Evolutionary conservation across 495 filamentous ascomycete species (phyloP).

Genomic region (Staphylotrichum longicolle): DNA sequence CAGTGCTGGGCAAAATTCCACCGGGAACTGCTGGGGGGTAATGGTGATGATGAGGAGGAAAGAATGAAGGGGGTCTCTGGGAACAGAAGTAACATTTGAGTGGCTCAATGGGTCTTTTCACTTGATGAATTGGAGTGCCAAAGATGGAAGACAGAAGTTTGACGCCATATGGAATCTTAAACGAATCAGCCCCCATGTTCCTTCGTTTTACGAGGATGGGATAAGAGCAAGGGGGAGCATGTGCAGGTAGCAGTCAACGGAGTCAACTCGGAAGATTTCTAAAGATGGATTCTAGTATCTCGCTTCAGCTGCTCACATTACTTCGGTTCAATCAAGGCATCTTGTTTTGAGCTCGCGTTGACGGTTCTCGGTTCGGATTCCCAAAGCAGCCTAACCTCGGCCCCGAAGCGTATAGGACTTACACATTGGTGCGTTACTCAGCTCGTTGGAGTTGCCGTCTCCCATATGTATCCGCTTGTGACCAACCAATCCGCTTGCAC

Average conservation of each 20-base stretch:
- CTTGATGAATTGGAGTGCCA: neutral
- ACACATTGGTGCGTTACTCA: too few relatives aligned
- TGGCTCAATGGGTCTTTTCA: neutral
- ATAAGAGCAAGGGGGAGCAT: neutral
- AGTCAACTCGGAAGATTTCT: neutral
- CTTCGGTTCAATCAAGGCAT: neutral
- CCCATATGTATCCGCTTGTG: too few relatives aligned
- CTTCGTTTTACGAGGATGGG: neutral
- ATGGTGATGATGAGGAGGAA: neutral
- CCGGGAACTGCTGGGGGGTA: neutral
- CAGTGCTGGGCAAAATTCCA: neutral
- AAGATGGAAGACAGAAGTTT: neutral
- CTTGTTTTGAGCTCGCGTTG: neutral
- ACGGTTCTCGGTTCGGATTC: neutral
- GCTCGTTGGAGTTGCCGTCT: too few relatives aligned
- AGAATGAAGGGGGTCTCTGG: neutral
- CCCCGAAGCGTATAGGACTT: neutral
- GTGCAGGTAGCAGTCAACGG: neutral
- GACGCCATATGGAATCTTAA: neutral
- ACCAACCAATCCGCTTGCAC: too few relatives aligned
- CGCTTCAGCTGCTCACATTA: neutral
- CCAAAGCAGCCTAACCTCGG: neutral
- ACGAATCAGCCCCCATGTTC: neutral
- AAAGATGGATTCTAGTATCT: neutral
- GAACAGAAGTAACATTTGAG: neutral